Evolutionary conservation across 257 asterid species (phyloP), one percentile per base, ranked within the genome.

Genomic region (Przewalskia tangutica): DNA sequence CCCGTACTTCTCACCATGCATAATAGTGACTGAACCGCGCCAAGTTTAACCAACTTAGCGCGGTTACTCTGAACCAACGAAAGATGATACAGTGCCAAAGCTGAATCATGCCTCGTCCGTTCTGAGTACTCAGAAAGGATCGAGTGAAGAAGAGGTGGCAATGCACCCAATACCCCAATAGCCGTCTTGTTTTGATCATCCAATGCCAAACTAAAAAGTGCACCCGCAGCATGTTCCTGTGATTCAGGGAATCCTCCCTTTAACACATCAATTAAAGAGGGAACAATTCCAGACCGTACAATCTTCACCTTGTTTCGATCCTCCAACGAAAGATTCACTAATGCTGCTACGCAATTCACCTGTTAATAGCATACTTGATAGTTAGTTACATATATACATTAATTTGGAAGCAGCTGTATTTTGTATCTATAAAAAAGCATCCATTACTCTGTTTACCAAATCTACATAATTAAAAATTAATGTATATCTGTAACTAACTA

Each of bases 201-300:
- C 1, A 93, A 92, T 2, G 99, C 95, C 56, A 95, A 78, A 62
- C 99, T 93, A 88, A 95, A 95, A 81, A 95, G 88, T 7, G 91
- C 98, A 2, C 99, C 97, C 6, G 97, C 99, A 0, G 99, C 98
- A 16, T 95, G 97, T 79, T 95, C 99, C 84, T 84, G 95, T 50
- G 98, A 84, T n/a, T 95, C 99, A 0, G 86, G 77, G 81, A 79
- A 86, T 54, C 98, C 98, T 20, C 89, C 88, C 18, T 86, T 84
- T 5, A 95, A 84, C 34, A 90, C 94, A 82, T 92, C 94, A 83
- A 95, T 91, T 66, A 95, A 9, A 8, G 93, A 90, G 2, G 97
- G 97, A 32, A 95, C 93, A 18, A 94, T 89, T 6, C 99, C 99
- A 0, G 98, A 92, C 20, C 98, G 86, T 0, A 95, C 96, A 86